Evolutionary conservation across 2,329 filamentous ascomycete genomes (phyloP), one percentile per base, ranked within the genome.

Genomic region (Neofusicoccum ribis): DNA sequence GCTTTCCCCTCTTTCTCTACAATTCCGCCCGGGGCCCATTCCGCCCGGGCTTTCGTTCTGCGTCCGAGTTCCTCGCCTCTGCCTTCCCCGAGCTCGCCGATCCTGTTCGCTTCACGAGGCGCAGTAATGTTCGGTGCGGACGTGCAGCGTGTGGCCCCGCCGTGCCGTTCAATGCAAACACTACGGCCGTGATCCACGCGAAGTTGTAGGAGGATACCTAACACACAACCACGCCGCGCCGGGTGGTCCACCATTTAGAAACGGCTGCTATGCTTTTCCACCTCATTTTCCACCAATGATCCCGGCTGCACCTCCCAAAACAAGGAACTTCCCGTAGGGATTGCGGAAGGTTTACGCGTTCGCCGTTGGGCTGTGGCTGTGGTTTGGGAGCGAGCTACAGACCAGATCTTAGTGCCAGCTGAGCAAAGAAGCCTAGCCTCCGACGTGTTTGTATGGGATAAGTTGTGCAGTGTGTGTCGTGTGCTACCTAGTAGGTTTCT

Each of bases 381-480:
- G 43, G 56, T 34, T 46, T 60, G 41, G 17, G n/a, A 46, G 31
- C 36, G 11, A 47, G 27, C 56, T 9, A 60, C 17, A 39, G 56
- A 47, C 56, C 56, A 47, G 41, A 46, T 36, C 41, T n/a, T 17
- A 44, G 39, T 59, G 54, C 41, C 39, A 46, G 31, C 56, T 60
- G 37, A 47, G 56, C 56, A 60, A 47, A 47, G 15, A 31, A 47
- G 39, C 43, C 31, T 60, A 37, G 56, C 31, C 56, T 46, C 56
- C 56, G 56, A 47, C 56, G 37, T 60, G 56, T 60, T 60, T 60
- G 56, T 47, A 47, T 60, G 56, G 44, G 23, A 60, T 60, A 60
- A 60, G 56, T 60, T 60, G 34, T 47, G 56, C 56, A 23, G 11
- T 37, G 41, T 47, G 56, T 60, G 56, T 60, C 56, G 27, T 36